phyloP scores from a whole-genome alignment of 1,284 basidiomycete genomes.

The Stygiomarasmius scandens region DNA sequence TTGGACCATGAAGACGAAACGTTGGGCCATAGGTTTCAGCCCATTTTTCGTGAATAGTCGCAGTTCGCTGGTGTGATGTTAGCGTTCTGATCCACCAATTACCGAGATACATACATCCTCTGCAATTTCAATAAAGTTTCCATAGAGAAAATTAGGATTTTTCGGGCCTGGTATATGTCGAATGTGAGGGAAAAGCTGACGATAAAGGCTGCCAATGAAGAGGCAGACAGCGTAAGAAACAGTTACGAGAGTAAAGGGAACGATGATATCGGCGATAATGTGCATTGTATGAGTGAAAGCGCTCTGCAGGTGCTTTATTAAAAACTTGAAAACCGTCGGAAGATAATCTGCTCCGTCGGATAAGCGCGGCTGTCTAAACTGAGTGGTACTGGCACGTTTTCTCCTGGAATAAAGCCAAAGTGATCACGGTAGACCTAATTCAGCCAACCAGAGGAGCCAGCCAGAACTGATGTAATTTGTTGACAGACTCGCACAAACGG shows the following conservation, averaged over 20 bases:
- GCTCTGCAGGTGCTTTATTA: too few relatives aligned
- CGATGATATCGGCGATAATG: not conserved
- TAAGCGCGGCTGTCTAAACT: too few relatives aligned
- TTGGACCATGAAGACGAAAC: not conserved
- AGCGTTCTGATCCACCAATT: not conserved
- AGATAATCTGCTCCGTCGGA: too few relatives aligned
- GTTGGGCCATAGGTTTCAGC: slow-evolving; percentile 11
- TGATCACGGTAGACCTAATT: too few relatives aligned
- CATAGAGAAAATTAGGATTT: slow-evolving; percentile 6
- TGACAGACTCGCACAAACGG: too few relatives aligned
- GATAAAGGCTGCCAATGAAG: not conserved
- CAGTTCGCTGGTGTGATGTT: not conserved
- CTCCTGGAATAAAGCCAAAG: too few relatives aligned
- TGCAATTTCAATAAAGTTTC: slow-evolving; percentile 6
- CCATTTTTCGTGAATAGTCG: slow-evolving; percentile 13
- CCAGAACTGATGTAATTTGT: too few relatives aligned
- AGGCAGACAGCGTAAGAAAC: not conserved
- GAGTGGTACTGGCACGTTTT: too few relatives aligned
- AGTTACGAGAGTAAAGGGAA: not conserved
- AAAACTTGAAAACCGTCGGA: too few relatives aligned
- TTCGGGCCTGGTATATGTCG: slow-evolving; percentile 10
- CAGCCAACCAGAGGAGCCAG: too few relatives aligned
- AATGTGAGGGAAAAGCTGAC: not conserved
- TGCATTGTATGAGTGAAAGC: not conserved
- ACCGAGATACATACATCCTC: not conserved